Percentiles rank a stretch among this genome's conserved stretches.
Evolutionary conservation across 116 monocot species (phyloP).

Genomic region (Cymodocea nodosa): DNA sequence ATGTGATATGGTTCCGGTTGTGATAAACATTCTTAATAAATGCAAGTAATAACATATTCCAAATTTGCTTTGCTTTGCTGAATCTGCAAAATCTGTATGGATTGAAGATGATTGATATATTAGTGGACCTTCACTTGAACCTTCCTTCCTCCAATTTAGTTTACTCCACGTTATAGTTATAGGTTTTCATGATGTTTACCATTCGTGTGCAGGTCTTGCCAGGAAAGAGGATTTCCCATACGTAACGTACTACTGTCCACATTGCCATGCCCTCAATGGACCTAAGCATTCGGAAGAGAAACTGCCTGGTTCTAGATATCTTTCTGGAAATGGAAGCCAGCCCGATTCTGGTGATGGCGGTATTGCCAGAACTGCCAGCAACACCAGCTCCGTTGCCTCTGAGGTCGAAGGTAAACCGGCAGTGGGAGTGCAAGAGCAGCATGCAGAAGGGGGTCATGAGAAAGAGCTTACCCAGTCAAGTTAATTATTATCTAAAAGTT

Average conservation of each 20-base stretch:
- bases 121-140: no score
- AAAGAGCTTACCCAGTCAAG: background rate
- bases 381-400: conserved; percentile 3
- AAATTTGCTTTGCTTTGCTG: no score
- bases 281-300: conserved; percentile 31
- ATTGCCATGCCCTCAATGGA: conserved; percentile 72
- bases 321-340: conserved; percentile 18
- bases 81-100: no score
- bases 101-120: no score
- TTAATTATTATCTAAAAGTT: no score
- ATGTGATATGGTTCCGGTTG: no score
- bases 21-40: no score
- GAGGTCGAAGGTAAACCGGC: conserved; percentile 7
- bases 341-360: background rate
- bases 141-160: no score
- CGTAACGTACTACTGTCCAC: conserved; percentile 88
- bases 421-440: background rate
- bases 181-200: background rate
- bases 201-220: conserved; percentile 53
- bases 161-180: background rate
- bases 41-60: no score
- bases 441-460: background rate
- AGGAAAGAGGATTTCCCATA: conserved; percentile 88
- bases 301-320: conserved; percentile 8
- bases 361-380: conserved; percentile 9